Base-by-base conservation (phyloP, 2,329 filamentous ascomycete species). In the Tricladium varicosporioides region DNA sequence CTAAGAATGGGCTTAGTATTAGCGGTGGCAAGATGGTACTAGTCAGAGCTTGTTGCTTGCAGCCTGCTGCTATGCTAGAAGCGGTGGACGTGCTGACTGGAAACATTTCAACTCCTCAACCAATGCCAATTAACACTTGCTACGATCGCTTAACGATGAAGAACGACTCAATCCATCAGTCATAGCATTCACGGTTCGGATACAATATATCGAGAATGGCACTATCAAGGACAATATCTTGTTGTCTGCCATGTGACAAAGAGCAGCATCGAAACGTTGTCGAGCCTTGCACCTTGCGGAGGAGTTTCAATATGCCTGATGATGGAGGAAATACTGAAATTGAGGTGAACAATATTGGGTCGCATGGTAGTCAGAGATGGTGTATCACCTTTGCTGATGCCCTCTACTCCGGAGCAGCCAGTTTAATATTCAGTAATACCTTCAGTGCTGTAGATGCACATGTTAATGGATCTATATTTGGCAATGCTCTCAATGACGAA, bases 361-460 rank as follows among this genome's bases (percentile, higher is more conserved):
- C 95, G 5, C 91, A 87, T 60, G 91, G 91, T 60, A 91, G 91
- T 0, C 91, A 95, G 71, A 85, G 89, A 67, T 92, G 90, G 88
- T 82, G 91, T 52, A 81, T 94, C 32, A 90, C 88, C 0, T 84
- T 95, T 63, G 91, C 90, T 1, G 79, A 91, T 48, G 89, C 90
- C 0, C 77, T 94, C 15, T 94, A 94, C 71, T 92, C 89, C 1
- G 80, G 89, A 13, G 89, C 88, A 1, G 86, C 87, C 0, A 86
- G 92, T 60, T 75, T 95, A 5, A 76, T 94, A 15, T 78, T 94
- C 65, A 91, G 95, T 69, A 91, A 95, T 67, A 89, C 93, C 43
- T 92, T 95, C 70, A 91, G 87, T 67, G 69, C 90, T 9, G 84
- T 94, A 8, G 91, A 95, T 70, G 87, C 89, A 2, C 88, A 92